Base-by-base conservation (phyloP, 2,329 filamentous ascomycete species). In the Penicillium sp. region DNA sequence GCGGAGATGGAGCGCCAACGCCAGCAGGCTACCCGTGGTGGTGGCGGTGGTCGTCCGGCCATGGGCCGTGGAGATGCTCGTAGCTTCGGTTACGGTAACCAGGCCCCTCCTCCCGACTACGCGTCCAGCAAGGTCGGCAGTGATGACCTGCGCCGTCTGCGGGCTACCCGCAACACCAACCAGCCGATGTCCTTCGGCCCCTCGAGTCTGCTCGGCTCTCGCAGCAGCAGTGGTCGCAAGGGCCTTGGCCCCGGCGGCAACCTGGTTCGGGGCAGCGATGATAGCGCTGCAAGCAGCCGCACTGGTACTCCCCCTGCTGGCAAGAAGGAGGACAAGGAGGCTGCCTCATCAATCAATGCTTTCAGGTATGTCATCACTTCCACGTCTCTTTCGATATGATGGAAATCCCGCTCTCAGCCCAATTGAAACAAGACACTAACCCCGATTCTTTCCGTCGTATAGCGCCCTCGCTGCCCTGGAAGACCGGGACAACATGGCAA, bases 21-120 rank as follows among this genome's bases (percentile, higher is more conserved):
- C 54, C 81, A 81, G 59, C 79, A 81, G 64, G 76, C 77, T 55
- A 75, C 65, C 70, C 75, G 92, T 68, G 89, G 85, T 53, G 83
- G 88, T 66, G 88, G 85, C 51, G 83, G 88, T 67, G 88, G 89
- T 55, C 90, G 92, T 59, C 83, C 87, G 59, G 85, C 84, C 22
- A 84, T 89, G 73, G 93, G 93, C 63, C 92, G 95, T 71, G 92
- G 92, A 65, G 95, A 98, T 78, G 89, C 89, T 59, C 90, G 95
- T 71, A 89, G 90, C 71, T 95, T 95, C 81, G 84, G 85, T 69
- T 90, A 88, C 76, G 85, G 85, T 42, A 73, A 73, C 67, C 88
- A 91, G 78, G 85, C 88, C 65, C 87, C 88, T 55, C 92, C 90
- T 56, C 84, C 84, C 58, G 87, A 90, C 71, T 88, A 85, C 72